Conservation (phyloP, 352 stramenopile species). For the Phytophthora pinifolia region DNA sequence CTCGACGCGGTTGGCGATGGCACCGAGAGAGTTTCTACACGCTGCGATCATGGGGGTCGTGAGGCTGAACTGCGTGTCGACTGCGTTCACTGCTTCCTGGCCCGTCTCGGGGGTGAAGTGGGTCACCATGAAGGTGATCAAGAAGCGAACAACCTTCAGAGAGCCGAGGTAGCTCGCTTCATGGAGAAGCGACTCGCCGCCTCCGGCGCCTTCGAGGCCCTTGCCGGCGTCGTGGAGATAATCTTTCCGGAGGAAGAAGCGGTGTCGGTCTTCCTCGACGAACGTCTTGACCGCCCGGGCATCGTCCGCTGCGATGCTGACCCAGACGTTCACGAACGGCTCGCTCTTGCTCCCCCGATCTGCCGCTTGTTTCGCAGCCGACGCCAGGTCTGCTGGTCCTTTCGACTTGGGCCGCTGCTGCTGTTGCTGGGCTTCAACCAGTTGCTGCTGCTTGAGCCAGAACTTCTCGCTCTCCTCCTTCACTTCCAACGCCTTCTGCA, state of each 20-base stretch:
- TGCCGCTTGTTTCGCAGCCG: conserved; percentile 9
- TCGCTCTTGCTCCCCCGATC: background rate
- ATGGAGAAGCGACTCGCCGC: conserved; percentile 51
- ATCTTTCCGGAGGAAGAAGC: conserved; percentile 41
- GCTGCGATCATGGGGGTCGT: conserved; percentile 61
- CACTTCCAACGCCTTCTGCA: conserved; percentile 54
- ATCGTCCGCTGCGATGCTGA: conserved; percentile 41
- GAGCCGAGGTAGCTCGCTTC: conserved; percentile 47
- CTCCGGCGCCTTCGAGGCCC: conserved; percentile 13
- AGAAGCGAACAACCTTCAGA: conserved; percentile 30
- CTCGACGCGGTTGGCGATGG: conserved; percentile 39
- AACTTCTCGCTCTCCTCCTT: conserved; percentile 41
- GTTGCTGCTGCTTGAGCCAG: conserved; percentile 29
- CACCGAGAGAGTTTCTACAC: conserved; percentile 50
- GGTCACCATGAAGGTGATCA: conserved; percentile 41
- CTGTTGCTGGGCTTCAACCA: conserved; percentile 15
- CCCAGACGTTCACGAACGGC: conserved; percentile 37
- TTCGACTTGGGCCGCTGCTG: conserved; percentile 18
- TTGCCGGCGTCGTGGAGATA: conserved; percentile 1
- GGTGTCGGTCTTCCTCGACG: conserved; percentile 30
- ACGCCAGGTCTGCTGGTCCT: conserved; percentile 6
- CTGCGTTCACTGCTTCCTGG: conserved; percentile 35
- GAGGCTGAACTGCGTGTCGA: conserved; percentile 52
- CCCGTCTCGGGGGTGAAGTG: conserved; percentile 34
- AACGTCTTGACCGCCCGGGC: conserved; percentile 28